Evolutionary conservation across 2,329 filamentous ascomycete species (phyloP), one percentile per base, ranked within the genome.

Genomic region (Colletotrichum kahawae): DNA sequence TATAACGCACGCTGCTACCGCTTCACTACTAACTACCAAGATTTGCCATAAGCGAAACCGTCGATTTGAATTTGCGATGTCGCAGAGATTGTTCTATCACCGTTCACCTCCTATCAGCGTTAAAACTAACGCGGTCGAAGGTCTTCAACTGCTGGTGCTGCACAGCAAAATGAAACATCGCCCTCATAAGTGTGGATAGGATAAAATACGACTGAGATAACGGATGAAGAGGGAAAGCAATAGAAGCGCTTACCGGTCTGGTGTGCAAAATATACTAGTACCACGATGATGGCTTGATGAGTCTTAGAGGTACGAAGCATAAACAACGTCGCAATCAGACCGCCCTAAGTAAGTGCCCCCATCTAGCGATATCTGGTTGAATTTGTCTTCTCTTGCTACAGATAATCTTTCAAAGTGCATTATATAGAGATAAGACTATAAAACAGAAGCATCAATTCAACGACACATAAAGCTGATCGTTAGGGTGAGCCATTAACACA

Each of bases 371-470:
- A 24, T 3, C 4, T 24, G 3, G 24, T 24, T 24, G 24, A 4
- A 24, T 27, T 27, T 27, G 24, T 48, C 5, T n/a, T 12, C 9
- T 48, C 9, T 48, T n/a, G 18, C 18, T 12, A 5, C 9, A 43
- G 38, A 0, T 5, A 0, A n/a, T 2, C 18, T 12, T 3, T 43
- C 5, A n/a, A 12, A 12, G 1, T n/a, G 5, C 2, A 8, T 10
- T 12, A 18, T 43, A 43, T 12, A 43, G 38, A 43, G 0, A n/a
- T 43, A 0, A n/a, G 1, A n/a, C 0, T 4, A 43, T 18, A 5
- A 12, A 1, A 3, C 10, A 48, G 3, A 0, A 48, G 43, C 1
- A 48, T 7, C 18, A 43, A 43, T 6, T 3, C 38, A n/a, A 2
- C 18, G 9, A 9, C n/a, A 27, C 24, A 4, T 4, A 5, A 18